These are phyloP conservation scores for Pleomassaria siparia DNA, from an alignment of 2,329 filamentous ascomycete genomes.

Conservation along the genomic window DNA sequence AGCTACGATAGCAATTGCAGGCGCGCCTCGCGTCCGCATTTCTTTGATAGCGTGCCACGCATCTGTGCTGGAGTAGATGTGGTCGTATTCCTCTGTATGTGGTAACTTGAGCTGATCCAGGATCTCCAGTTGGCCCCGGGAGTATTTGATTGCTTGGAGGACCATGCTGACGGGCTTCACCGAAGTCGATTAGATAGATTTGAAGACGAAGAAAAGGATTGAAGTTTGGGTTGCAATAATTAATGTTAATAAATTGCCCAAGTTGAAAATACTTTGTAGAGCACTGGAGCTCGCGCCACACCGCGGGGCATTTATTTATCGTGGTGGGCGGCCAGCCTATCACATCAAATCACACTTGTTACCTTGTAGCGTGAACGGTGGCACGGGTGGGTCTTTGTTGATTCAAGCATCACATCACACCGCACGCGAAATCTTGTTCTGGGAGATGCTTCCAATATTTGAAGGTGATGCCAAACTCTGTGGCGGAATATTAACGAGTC, in stretches of 20 bases:
- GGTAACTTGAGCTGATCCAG: constrained; percentile 82
- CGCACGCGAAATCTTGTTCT: background rate
- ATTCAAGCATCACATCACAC: background rate
- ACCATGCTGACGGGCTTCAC: constrained; percentile 44
- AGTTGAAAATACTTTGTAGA: background rate
- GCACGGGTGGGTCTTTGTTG: too few relatives aligned
- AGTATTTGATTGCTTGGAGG: constrained; percentile 78
- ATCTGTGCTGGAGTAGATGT: constrained; percentile 68
- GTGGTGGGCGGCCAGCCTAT: too few relatives aligned
- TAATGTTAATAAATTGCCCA: constrained; percentile 9
- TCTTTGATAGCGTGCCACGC: constrained; percentile 81
- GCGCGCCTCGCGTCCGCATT: constrained; percentile 80
- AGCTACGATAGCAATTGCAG: constrained; percentile 97
- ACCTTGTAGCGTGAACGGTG: background rate
- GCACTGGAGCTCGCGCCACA: constrained; percentile 18
- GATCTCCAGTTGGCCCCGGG: constrained; percentile 70
- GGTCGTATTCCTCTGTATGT: constrained; percentile 77
- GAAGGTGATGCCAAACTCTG: too few relatives aligned
- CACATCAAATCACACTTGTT: too few relatives aligned
- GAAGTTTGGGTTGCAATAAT: constrained; percentile 5
- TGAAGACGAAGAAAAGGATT: constrained; percentile 4
- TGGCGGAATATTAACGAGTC: too few relatives aligned
- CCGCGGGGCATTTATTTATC: too few relatives aligned
- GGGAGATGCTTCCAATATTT: too few relatives aligned
- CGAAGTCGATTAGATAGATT: background rate